Conservation (phyloP, 2,329 filamentous ascomycete genomes). For the Aquanectria penicillioides region DNA sequence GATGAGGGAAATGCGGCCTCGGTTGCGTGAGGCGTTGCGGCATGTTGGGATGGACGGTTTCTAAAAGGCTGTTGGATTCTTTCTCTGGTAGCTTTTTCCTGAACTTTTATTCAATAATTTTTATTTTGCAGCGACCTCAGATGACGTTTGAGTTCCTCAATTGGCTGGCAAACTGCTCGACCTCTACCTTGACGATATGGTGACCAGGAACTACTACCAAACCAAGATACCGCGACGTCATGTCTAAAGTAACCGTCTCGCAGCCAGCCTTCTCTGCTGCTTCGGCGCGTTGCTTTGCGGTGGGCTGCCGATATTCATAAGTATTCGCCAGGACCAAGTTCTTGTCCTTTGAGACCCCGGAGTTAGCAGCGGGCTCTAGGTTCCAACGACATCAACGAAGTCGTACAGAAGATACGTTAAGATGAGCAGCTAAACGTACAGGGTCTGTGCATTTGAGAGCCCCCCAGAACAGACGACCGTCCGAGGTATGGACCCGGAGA, state of each 20-base stretch:
- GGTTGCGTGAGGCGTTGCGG: slow-evolving; percentile 43
- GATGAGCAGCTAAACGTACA: slow-evolving; percentile 60
- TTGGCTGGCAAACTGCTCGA: slow-evolving; percentile 78
- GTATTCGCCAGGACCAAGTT: slow-evolving; percentile 89
- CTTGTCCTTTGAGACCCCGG: slow-evolving; percentile 70
- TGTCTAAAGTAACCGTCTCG: slow-evolving; percentile 68
- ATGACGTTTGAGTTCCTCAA: slow-evolving; percentile 40
- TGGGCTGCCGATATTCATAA: slow-evolving; percentile 88
- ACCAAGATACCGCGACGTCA: slow-evolving; percentile 88
- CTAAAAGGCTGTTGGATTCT: slow-evolving; percentile 38
- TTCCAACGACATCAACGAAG: no score
- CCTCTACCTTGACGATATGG: slow-evolving; percentile 87
- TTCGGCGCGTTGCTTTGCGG: slow-evolving; percentile 56
- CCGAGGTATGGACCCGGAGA: slow-evolving; percentile 81
- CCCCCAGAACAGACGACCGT: slow-evolving; percentile 89
- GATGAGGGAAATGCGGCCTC: slow-evolving; percentile 34
- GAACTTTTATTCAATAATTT: slow-evolving; percentile 43
- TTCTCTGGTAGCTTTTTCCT: slow-evolving; percentile 38
- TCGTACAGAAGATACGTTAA: no score
- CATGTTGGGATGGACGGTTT: slow-evolving; percentile 30
- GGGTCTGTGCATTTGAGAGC: slow-evolving; percentile 95
- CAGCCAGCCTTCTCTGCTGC: slow-evolving; percentile 48
- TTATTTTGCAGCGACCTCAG: slow-evolving; percentile 29
- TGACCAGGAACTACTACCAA: slow-evolving; percentile 89
- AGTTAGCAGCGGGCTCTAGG: slow-evolving; percentile 1